Conservation (phyloP, 495 filamentous ascomycete genomes). For the Xylaria scruposa region DNA sequence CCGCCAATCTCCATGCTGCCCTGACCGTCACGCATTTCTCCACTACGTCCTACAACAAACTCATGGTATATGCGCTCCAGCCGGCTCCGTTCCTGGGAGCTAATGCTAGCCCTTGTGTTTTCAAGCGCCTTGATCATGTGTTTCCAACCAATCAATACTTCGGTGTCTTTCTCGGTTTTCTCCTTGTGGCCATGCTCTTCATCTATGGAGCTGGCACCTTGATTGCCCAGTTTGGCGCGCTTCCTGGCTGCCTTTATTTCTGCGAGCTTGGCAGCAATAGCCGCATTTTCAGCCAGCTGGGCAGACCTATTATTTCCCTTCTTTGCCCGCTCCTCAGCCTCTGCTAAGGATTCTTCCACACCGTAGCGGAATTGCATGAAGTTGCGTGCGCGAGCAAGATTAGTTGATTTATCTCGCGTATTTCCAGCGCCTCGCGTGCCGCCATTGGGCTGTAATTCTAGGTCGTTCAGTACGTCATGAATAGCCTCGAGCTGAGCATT, state of each 20-base stretch:
- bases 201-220: conserved; percentile 40
- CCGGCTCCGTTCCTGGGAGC: conserved; percentile 71
- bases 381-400: conserved; percentile 45
- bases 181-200: conserved; percentile 44
- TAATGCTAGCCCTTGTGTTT: conserved; percentile 85
- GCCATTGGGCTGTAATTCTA: conserved; percentile 45
- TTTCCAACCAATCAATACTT: conserved; percentile 86
- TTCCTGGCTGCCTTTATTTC: conserved; percentile 72
- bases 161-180: conserved; percentile 46
- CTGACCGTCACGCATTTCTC: conserved; percentile 92
- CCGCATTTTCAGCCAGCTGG: conserved; percentile 70
- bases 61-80: conserved; percentile 84
- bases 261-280: conserved; percentile 75
- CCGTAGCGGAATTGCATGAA: conserved; percentile 89
- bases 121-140: conserved; percentile 80
- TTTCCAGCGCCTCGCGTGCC: conserved; percentile 33
- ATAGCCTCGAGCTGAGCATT: conserved; percentile 98
- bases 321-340: conserved; percentile 47
- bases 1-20: conserved; percentile 90
- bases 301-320: conserved; percentile 48
- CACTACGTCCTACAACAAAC: conserved; percentile 89
- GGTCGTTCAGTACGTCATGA: conserved; percentile 83
- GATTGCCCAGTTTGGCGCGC: conserved; percentile 61
- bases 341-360: conserved; percentile 55
- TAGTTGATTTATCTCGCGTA: conserved; percentile 45